A percentile compares a stretch with the other conserved stretches of the same genome.
Conservation (phyloP, 805 yeast genomes). For the Ogataea haglerorum region DNA sequence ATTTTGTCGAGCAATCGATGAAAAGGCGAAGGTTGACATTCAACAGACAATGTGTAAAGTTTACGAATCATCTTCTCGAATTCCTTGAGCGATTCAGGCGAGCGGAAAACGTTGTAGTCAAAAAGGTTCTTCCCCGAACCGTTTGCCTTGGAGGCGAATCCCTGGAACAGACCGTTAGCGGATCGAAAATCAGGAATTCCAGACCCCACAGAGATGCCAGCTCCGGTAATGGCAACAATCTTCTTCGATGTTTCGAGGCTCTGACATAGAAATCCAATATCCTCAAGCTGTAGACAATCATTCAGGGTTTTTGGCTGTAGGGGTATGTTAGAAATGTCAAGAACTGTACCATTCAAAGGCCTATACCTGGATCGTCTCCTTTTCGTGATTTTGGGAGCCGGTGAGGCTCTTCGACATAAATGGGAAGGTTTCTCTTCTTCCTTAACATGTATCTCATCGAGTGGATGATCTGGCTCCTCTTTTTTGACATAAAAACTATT, state of each 20-base stretch:
- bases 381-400: slow-evolving; percentile 23
- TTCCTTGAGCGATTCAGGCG: slow-evolving; percentile 52
- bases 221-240: slow-evolving; percentile 74
- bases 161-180: slow-evolving; percentile 69
- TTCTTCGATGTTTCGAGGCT: slow-evolving; percentile 53
- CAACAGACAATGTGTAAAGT: slow-evolving; percentile 50
- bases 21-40: slow-evolving; percentile 69
- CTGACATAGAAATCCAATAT: slow-evolving; percentile 48
- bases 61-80: slow-evolving; percentile 75
- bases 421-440: neutral
- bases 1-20: slow-evolving; percentile 61
- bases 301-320: slow-evolving; percentile 23
- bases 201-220: slow-evolving; percentile 86
- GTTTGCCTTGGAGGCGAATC: slow-evolving; percentile 38
- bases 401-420: neutral
- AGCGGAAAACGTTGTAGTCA: slow-evolving; percentile 73
- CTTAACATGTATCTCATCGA: neutral
- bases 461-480: slow-evolving; percentile 1
- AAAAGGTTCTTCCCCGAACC: slow-evolving; percentile 59
- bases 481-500: neutral
- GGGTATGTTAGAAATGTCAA: slow-evolving; percentile 35
- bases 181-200: slow-evolving; percentile 84
- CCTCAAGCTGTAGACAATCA: slow-evolving; percentile 37
- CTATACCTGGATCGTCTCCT: slow-evolving; percentile 46
- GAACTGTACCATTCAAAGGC: slow-evolving; percentile 44